Evolutionary conservation across 2,329 filamentous ascomycete species (phyloP), one percentile per base, ranked within the genome.

Genomic region (Scedosporium minutisporum): DNA sequence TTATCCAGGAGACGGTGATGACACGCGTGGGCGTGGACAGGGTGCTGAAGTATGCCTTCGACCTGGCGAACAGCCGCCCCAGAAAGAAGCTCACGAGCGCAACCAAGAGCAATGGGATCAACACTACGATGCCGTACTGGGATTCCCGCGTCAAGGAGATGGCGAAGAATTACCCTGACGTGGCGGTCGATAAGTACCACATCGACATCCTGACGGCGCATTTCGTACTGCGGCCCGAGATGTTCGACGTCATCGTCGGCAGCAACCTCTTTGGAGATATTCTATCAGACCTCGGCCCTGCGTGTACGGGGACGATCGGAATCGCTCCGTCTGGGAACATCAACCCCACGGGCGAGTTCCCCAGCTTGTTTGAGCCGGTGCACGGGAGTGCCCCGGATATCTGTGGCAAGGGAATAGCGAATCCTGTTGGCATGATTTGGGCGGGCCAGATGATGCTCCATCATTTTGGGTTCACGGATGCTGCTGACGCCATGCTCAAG

Each of bases 311-410:
- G 0, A 87, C 83, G 0, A 90, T 91, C 66, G 87, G 88, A 1
- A 89, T 91, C 62, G 88, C 87, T 0, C 87, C 88, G 0, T 89
- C 87, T 0, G 83, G 79, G 33, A 90, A 89, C 66, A 77, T 90
- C 7, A 87, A 90, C 66, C 87, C 87, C 0, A 72, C 72, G 0
- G 67, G 80, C 70, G 42, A 78, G 65, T 71, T 82, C 68, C 67
- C 84, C 64, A 81, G 77, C 38, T 80, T 86, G 74, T 86, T 86
- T 64, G 84, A 86, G 71, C 83, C 83, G 3, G 89, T 91, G 61
- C 88, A 91, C 71, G 88, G 87, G 80, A 83, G 69, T 57, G 88
- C 88, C 4, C 88, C 88, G 14, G 89, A 91, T 68, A 91, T 91
- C 65, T 83, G 83, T 7, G 88, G 88, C 60, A 82, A 88, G 72